Conservation (phyloP, 768 basidiomycete species). For the Podaxis sp. region DNA sequence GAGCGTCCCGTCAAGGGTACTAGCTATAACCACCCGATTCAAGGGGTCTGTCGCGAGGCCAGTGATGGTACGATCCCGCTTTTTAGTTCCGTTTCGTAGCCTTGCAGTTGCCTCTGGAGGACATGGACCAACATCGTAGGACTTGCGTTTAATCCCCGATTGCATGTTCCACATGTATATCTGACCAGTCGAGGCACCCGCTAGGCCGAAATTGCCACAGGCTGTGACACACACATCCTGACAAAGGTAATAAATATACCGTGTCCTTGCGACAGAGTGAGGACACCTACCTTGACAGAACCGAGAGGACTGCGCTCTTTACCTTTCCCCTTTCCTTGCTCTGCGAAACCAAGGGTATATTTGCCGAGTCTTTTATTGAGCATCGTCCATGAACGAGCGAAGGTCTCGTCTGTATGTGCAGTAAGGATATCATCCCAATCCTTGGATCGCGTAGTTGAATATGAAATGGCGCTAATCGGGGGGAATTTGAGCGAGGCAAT, state of each 20-base stretch:
- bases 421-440: slow-evolving; percentile 98
- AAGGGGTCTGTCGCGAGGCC: slow-evolving; percentile 85
- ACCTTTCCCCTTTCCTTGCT: slow-evolving; percentile 42
- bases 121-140: slow-evolving; percentile 63
- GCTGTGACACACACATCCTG: slow-evolving; percentile 86
- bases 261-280: neutral
- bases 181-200: slow-evolving; percentile 72
- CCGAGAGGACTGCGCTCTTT: slow-evolving; percentile 45
- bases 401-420: slow-evolving; percentile 78
- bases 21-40: slow-evolving; percentile 76
- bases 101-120: slow-evolving; percentile 50
- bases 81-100: slow-evolving; percentile 34
- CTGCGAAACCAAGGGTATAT: slow-evolving; percentile 60
- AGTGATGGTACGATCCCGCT: slow-evolving; percentile 56
- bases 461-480: slow-evolving; percentile 71
- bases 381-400: slow-evolving; percentile 87
- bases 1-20: slow-evolving; percentile 84
- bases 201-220: slow-evolving; percentile 94
- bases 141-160: slow-evolving; percentile 80
- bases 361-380: slow-evolving; percentile 78
- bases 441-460: slow-evolving; percentile 76
- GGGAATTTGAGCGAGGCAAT: slow-evolving; percentile 82
- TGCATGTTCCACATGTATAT: slow-evolving; percentile 98
- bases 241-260: neutral
- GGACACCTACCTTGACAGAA: slow-evolving; percentile 57